Conservation (phyloP, 2,329 filamentous ascomycete species). For the Nigrospora oryzae region DNA sequence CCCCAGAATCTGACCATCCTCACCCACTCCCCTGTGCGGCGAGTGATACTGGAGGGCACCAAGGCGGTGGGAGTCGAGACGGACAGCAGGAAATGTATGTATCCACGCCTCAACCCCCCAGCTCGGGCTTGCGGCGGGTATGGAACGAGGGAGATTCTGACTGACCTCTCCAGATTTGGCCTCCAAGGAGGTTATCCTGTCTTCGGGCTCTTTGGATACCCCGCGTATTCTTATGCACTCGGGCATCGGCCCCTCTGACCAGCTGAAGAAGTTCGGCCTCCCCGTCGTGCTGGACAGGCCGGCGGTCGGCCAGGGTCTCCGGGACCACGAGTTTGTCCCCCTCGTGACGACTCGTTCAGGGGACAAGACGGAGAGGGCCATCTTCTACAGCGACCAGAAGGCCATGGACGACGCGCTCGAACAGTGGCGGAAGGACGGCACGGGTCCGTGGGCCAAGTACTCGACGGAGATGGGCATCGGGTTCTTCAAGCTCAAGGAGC, state of each 20-base stretch:
- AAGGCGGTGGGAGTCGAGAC: constrained; percentile 35
- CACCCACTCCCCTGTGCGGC: constrained; percentile 37
- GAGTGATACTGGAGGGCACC: constrained; percentile 35
- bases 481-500: constrained; percentile 31
- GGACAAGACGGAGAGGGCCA: constrained; percentile 29
- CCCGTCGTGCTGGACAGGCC: constrained; percentile 24
- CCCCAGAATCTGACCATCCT: constrained; percentile 45
- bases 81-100: constrained; percentile 28
- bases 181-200: constrained; percentile 33
- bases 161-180: constrained; percentile 15
- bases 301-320: constrained; percentile 29
- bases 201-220: constrained; percentile 29
- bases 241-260: constrained; percentile 28
- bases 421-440: constrained; percentile 36
- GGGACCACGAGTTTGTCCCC: constrained; percentile 29
- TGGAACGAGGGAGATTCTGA: constrained; percentile 7
- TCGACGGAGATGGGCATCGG: constrained; percentile 30
- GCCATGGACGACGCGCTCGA: constrained; percentile 34
- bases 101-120: constrained; percentile 31
- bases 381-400: constrained; percentile 33
- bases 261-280: constrained; percentile 24
- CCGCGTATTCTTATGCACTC: constrained; percentile 36
- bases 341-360: constrained; percentile 29
- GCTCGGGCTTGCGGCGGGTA: no score
- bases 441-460: constrained; percentile 29